phyloP scores from a whole-genome alignment of 2,329 filamentous ascomycete genomes.

The Pseudocercospora cruenta region DNA sequence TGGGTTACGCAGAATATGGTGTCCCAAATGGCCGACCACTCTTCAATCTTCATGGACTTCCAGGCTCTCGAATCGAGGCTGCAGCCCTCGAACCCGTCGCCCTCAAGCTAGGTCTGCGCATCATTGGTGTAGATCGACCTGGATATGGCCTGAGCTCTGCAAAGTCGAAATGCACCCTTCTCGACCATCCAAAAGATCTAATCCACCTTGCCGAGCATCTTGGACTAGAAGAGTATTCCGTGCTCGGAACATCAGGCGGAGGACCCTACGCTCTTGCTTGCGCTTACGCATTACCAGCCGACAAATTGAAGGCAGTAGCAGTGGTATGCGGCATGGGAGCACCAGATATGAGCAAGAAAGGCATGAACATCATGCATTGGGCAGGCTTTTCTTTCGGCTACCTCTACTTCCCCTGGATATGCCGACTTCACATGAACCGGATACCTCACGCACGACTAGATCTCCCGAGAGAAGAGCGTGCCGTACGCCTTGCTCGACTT shows the following conservation, averaged over 20 bases:
- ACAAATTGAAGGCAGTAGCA: slow-evolving; percentile 7
- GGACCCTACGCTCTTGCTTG: slow-evolving; percentile 55
- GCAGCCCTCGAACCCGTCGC: slow-evolving; percentile 41
- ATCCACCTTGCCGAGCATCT: slow-evolving; percentile 46
- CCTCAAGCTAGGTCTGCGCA: slow-evolving; percentile 41
- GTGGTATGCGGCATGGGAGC: slow-evolving; percentile 10
- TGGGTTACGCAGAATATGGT: slow-evolving; percentile 53
- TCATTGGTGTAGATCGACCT: slow-evolving; percentile 50
- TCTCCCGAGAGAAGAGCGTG: background rate
- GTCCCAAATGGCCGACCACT: slow-evolving; percentile 38
- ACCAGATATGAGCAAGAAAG: slow-evolving; percentile 2
- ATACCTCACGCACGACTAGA: background rate
- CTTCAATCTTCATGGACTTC: slow-evolving; percentile 51
- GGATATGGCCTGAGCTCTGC: slow-evolving; percentile 49
- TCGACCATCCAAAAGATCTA: slow-evolving; percentile 50
- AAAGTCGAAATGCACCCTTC: background rate
- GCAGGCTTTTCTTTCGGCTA: background rate
- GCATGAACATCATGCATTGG: background rate
- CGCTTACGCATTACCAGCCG: slow-evolving; percentile 42
- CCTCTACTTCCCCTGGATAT: background rate
- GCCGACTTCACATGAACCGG: background rate
- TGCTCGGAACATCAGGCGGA: slow-evolving; percentile 53
- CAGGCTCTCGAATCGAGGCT: slow-evolving; percentile 49
- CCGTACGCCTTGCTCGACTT: background rate
- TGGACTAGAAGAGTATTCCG: slow-evolving; percentile 45